Percentiles rank a stretch among this genome's conserved stretches.
These are phyloP conservation scores for Xylaria sp. DNA, from an alignment of 495 filamentous ascomycete genomes.

Conservation along the genomic window DNA sequence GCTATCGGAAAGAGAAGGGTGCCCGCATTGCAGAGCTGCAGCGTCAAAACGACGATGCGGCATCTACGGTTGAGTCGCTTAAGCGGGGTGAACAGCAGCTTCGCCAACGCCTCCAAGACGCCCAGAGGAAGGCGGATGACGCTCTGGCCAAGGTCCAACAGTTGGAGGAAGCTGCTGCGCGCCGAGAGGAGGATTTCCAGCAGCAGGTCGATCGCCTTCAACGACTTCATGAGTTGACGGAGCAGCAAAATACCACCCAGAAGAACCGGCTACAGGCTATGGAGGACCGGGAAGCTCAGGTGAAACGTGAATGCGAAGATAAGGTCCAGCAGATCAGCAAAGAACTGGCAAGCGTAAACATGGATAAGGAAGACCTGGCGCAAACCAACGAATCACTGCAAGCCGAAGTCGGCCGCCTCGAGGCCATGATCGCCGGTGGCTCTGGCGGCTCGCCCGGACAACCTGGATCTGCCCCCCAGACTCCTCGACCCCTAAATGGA, in stretches of 20 bases:
- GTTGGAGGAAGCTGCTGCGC: conserved; percentile 79
- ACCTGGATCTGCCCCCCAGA: conserved; percentile 59
- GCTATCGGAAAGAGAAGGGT: conserved; percentile 93
- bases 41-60: conserved; percentile 84
- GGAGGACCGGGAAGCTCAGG: conserved; percentile 74
- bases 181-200: conserved; percentile 79
- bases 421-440: conserved; percentile 45
- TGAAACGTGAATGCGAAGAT: conserved; percentile 79
- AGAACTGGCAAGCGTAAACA: conserved; percentile 68
- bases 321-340: conserved; percentile 80
- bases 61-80: conserved; percentile 74
- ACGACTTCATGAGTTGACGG: conserved; percentile 83
- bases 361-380: conserved; percentile 74
- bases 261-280: conserved; percentile 83
- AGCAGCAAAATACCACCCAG: conserved; percentile 80
- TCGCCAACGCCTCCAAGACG: conserved; percentile 79
- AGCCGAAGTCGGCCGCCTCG: conserved; percentile 70
- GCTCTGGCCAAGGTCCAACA: conserved; percentile 79
- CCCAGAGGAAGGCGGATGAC: conserved; percentile 86
- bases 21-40: conserved; percentile 85
- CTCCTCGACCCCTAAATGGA: conserved; percentile 64
- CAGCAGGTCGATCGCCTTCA: conserved; percentile 81
- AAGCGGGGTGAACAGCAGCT: conserved; percentile 80
- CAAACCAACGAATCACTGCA: conserved; percentile 74
- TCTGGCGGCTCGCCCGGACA: conserved; percentile 37